These are phyloP conservation scores for Agrocybe praecox DNA, from an alignment of 768 basidiomycete genomes.

Conservation along the genomic window DNA sequence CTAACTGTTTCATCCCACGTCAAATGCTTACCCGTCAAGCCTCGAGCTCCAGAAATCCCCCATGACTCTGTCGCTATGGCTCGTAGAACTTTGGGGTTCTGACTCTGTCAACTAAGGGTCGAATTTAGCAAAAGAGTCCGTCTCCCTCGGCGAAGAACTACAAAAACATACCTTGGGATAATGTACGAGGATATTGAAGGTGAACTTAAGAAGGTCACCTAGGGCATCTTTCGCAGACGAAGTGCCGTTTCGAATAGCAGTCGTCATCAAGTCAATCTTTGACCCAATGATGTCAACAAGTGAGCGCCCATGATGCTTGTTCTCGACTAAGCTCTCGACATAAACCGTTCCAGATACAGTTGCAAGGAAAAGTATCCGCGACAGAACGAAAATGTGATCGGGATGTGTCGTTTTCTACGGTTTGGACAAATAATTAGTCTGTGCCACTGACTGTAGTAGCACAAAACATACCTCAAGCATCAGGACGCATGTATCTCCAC, in stretches of 20 bases:
- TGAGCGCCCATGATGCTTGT: constrained; percentile 56
- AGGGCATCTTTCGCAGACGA: constrained; percentile 71
- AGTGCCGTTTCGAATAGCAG: constrained; percentile 48
- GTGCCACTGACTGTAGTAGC: neutral
- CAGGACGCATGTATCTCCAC: constrained; percentile 56
- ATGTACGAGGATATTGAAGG: constrained; percentile 79
- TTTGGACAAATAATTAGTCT: neutral
- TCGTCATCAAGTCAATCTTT: constrained; percentile 62
- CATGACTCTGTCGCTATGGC: constrained; percentile 49
- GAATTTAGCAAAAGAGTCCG: neutral
- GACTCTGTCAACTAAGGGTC: constrained; percentile 39
- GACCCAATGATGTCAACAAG: constrained; percentile 61
- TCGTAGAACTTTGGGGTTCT: constrained; percentile 43
- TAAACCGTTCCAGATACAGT: constrained; percentile 58
- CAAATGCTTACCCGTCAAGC: constrained; percentile 61
- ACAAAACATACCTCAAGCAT: constrained; percentile 58
- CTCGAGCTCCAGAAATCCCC: constrained; percentile 77
- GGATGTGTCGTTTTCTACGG: constrained; percentile 59
- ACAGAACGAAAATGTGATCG: constrained; percentile 73
- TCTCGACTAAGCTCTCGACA: constrained; percentile 65
- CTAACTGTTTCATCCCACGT: constrained; percentile 8
- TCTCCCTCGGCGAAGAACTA: neutral
- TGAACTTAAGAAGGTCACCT: constrained; percentile 82
- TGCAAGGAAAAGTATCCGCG: constrained; percentile 75
- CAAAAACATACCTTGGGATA: constrained; percentile 68